Percentiles rank a stretch among this genome's conserved stretches.
These are phyloP conservation scores for Lactifluus pinguis DNA, from an alignment of 768 basidiomycete species.

Conservation along the genomic window DNA sequence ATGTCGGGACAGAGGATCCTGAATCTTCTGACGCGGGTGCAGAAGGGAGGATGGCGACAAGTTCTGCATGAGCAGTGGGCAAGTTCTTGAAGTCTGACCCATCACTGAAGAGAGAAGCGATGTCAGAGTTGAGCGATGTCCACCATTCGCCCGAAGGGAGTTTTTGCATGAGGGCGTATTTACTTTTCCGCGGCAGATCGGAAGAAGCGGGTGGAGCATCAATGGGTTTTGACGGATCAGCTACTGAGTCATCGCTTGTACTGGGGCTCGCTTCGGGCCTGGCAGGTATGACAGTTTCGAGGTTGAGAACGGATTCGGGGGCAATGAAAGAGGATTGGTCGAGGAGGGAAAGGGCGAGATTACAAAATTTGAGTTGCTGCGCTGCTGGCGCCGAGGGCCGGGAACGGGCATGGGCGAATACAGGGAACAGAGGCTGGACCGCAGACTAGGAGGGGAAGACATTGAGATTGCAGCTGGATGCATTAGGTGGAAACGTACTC, in stretches of 20 bases:
- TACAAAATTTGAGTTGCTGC: slow-evolving; percentile 67
- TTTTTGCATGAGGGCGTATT: slow-evolving; percentile 73
- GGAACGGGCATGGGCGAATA: slow-evolving; percentile 59
- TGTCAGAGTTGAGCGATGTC: slow-evolving; percentile 54
- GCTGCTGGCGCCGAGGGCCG: slow-evolving; percentile 51
- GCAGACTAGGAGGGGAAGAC: slow-evolving; percentile 38
- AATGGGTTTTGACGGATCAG: slow-evolving; percentile 25
- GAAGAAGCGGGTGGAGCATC: slow-evolving; percentile 24
- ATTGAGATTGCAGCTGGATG: not conserved
- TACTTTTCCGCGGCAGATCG: slow-evolving; percentile 28
- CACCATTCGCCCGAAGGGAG: slow-evolving; percentile 73
- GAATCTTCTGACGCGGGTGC: slow-evolving; percentile 30
- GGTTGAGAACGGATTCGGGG: slow-evolving; percentile 37
- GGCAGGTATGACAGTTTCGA: slow-evolving; percentile 35
- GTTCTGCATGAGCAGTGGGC: slow-evolving; percentile 59
- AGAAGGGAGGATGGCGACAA: slow-evolving; percentile 64
- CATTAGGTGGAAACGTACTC: slow-evolving; percentile 34
- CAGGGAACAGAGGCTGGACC: slow-evolving; percentile 57
- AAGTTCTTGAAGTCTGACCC: slow-evolving; percentile 39
- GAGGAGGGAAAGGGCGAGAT: slow-evolving; percentile 61
- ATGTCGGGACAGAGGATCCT: slow-evolving; percentile 31
- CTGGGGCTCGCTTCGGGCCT: slow-evolving; percentile 17
- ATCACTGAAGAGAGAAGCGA: slow-evolving; percentile 28
- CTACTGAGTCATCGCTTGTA: slow-evolving; percentile 17
- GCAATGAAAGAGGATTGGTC: slow-evolving; percentile 54